These are phyloP conservation scores for Gomphus bonarii DNA, from an alignment of 1,284 basidiomycete species.

Conservation along the genomic window DNA sequence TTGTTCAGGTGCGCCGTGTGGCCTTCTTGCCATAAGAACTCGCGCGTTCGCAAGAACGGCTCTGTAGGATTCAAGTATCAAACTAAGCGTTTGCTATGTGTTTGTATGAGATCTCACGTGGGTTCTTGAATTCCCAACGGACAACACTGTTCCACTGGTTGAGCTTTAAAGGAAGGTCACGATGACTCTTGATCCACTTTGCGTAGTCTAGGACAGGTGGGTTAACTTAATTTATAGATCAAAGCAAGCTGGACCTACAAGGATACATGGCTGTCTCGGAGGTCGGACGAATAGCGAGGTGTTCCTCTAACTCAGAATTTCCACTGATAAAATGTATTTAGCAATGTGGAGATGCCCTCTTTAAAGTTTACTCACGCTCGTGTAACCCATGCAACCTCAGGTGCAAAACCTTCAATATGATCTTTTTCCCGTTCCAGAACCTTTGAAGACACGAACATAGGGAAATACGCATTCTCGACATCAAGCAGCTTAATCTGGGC, in stretches of 20 bases:
- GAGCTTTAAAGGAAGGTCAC: slow-evolving; percentile 93
- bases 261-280: slow-evolving; percentile 99
- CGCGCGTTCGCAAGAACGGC: slow-evolving; percentile 97
- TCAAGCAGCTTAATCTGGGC: slow-evolving; percentile 86
- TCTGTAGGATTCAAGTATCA: slow-evolving; percentile 34
- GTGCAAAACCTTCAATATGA: slow-evolving; percentile 99
- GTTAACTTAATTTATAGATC: not conserved
- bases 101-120: slow-evolving; percentile 40
- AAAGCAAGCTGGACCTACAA: slow-evolving; percentile 38
- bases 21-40: slow-evolving; percentile 99
- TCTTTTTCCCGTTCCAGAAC: slow-evolving; percentile 97
- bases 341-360: not conserved
- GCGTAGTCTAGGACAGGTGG: slow-evolving; percentile 57
- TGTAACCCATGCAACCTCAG: slow-evolving; percentile 99
- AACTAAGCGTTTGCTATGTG: not conserved
- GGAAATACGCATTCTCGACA: slow-evolving; percentile 98
- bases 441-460: slow-evolving; percentile 93
- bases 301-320: slow-evolving; percentile 89
- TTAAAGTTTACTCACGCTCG: slow-evolving; percentile 57
- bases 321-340: slow-evolving; percentile 44
- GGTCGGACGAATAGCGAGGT: slow-evolving; percentile 95
- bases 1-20: slow-evolving; percentile 93
- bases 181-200: slow-evolving; percentile 97
- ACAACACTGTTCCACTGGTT: slow-evolving; percentile 99
- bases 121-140: slow-evolving; percentile 99